Percentiles rank a stretch among this genome's conserved stretches.
Conservation (phyloP, 2,329 filamentous ascomycete species). For the Aspergillus sclerotialis region DNA sequence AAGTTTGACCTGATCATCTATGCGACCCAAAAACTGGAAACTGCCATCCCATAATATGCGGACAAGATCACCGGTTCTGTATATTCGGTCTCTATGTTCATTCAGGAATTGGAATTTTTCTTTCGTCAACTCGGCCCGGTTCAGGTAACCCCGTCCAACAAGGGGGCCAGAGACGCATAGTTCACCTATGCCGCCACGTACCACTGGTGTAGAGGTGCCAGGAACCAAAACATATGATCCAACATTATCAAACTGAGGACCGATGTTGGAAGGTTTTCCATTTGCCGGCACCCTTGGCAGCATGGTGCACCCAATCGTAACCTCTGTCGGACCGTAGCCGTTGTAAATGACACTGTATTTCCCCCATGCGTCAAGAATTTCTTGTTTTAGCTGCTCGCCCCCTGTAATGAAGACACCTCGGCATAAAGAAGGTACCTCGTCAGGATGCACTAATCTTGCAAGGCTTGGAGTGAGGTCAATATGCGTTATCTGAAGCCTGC, state of each 20-base stretch:
- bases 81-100: slow-evolving; percentile 45
- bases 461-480: slow-evolving; percentile 88
- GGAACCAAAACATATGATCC: slow-evolving; percentile 21
- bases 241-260: slow-evolving; percentile 18
- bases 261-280: slow-evolving; percentile 24
- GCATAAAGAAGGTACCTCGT: slow-evolving; percentile 72
- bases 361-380: slow-evolving; percentile 25
- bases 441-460: slow-evolving; percentile 66
- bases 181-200: slow-evolving; percentile 22
- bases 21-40: slow-evolving; percentile 64
- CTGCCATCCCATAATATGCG: slow-evolving; percentile 69
- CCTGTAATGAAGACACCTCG: slow-evolving; percentile 63
- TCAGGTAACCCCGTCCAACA: slow-evolving; percentile 22
- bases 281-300: slow-evolving; percentile 41
- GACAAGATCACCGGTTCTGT: slow-evolving; percentile 75
- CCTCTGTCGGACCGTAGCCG: slow-evolving; percentile 29
- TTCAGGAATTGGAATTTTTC: slow-evolving; percentile 14
- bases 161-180: slow-evolving; percentile 22
- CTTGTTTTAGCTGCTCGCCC: slow-evolving; percentile 30
- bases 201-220: slow-evolving; percentile 14
- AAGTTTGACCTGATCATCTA: slow-evolving; percentile 78
- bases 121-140: slow-evolving; percentile 14
- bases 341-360: slow-evolving; percentile 18
- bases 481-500: slow-evolving; percentile 69
- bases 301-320: slow-evolving; percentile 28